Conservation (phyloP, 148 eudicot genomes). For the Limonium bicolor region DNA sequence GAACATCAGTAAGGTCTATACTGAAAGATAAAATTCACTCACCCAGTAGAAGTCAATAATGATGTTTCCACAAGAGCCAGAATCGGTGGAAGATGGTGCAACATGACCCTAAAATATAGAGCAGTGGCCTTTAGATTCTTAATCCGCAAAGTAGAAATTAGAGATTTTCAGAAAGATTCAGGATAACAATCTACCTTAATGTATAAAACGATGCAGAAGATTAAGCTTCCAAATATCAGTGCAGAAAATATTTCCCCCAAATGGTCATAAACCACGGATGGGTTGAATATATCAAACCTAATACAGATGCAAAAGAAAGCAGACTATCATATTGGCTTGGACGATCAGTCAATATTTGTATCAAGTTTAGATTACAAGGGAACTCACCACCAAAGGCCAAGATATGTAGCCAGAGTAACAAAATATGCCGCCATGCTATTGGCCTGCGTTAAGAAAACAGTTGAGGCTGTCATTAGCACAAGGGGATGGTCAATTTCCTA, state of each 20-base stretch:
- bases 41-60: conserved; percentile 98
- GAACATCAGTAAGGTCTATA: background rate
- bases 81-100: conserved; percentile 89
- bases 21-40: conserved; percentile 13
- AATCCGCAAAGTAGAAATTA: too few relatives aligned
- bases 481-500: too few relatives aligned
- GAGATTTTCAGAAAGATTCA: background rate
- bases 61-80: conserved; percentile 81
- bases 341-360: too few relatives aligned
- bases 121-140: too few relatives aligned
- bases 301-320: conserved; percentile 6
- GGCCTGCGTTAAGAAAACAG: conserved; percentile 39
- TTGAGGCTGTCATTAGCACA: background rate
- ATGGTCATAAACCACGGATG: conserved; percentile 78
- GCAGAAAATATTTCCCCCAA: conserved; percentile 91
- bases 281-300: conserved; percentile 89
- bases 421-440: conserved; percentile 76
- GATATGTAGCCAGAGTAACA: conserved; percentile 69
- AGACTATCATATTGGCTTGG: background rate
- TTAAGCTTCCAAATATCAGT: conserved; percentile 81
- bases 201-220: conserved; percentile 73
- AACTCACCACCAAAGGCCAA: conserved; percentile 87
- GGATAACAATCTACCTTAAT: conserved; percentile 39
- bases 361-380: background rate
- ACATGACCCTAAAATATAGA: conserved; percentile 53